A percentile compares a stretch with the other conserved stretches of the same genome.
Evolutionary conservation across 139 green algal species (phyloP).

Genomic region (Gonium pectorale): DNA sequence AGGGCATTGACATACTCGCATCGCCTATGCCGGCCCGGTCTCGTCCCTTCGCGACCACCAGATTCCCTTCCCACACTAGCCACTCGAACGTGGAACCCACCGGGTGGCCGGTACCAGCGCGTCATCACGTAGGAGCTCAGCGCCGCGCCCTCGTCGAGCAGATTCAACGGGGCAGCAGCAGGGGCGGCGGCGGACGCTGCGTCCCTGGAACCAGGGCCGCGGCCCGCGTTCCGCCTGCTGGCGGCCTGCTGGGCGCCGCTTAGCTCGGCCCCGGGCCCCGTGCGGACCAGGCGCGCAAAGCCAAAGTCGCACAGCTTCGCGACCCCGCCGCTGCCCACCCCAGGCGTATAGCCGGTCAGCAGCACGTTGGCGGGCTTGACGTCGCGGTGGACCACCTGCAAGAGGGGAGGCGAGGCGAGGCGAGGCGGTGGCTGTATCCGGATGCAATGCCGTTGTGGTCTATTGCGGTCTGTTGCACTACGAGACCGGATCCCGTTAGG

Average conservation of each 20-base stretch:
- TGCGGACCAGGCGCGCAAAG: not conserved
- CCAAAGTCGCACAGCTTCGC: slow-evolving; percentile 41
- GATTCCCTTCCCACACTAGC: too few relatives aligned
- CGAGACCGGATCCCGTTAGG: too few relatives aligned
- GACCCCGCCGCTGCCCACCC: slow-evolving; percentile 4
- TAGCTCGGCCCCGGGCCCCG: too few relatives aligned
- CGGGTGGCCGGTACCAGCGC: slow-evolving; percentile 11
- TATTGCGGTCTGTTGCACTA: too few relatives aligned
- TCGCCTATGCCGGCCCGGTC: too few relatives aligned
- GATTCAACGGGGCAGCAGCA: not conserved
- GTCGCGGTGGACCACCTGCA: slow-evolving; percentile 17
- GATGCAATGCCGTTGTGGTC: too few relatives aligned
- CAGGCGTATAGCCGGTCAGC: not conserved
- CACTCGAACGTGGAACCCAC: too few relatives aligned
- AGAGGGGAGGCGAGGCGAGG: not conserved
- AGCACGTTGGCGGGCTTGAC: slow-evolving; percentile 41
- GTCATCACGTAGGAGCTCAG: slow-evolving; percentile 19
- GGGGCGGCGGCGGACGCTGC: too few relatives aligned
- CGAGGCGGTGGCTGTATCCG: too few relatives aligned
- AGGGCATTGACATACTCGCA: too few relatives aligned
- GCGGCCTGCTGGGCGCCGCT: not conserved
- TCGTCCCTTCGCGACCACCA: too few relatives aligned
- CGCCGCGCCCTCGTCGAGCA: not conserved
- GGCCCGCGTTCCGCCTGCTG: not conserved
- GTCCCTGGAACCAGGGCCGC: not conserved